Evolutionary conservation across 1,284 basidiomycete genomes (phyloP), one percentile per base, ranked within the genome.

Genomic region (Trichosporon sp.): DNA sequence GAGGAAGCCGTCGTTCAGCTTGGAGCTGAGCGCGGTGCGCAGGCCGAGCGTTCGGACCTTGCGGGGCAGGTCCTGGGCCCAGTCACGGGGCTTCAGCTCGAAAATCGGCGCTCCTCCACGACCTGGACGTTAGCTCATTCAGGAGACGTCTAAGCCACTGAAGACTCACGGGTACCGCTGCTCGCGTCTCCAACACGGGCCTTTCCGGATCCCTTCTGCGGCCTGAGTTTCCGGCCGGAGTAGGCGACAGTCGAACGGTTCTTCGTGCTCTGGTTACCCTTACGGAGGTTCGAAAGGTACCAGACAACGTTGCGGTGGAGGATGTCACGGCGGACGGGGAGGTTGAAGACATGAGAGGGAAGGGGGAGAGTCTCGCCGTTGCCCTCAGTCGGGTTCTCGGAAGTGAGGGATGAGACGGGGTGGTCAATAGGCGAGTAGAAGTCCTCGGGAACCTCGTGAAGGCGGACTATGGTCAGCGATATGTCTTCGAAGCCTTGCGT

Each of bases 1-100:
- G 14, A 98, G 85, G 38, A 88, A 84, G 38, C 89, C 88, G 74
- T 94, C 91, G 76, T 88, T 88, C 78, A 96, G 86, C 81, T 94
- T 92, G 46, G 90, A 88, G 73, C 92, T 94, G 66, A 98, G 84
- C 0, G 93, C 93, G 59, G 94, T 91, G 32, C 92, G 89, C 88
- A 98, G 90, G n/a, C 95, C 96, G 87, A 98, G 91, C 78, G 93
- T 88, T 51, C 94, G 89, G 70, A 97, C 92, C 84, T 96, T 96
- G 72, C 94, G 89, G 8, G 93, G 92, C 14, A 98, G 88, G 74
- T 92, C 91, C 63, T 93, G 96, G 76, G 92, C 90, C 82, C 95
- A 96, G 83, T 97, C 92, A 69, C 95, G 89, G 0, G 93, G 93
- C 79, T 92, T 91, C 0, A 94, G 93, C 48, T 94, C 94, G 77